phyloP scores from a whole-genome alignment of 805 yeast species.

The Blastobotrys muscicola region DNA sequence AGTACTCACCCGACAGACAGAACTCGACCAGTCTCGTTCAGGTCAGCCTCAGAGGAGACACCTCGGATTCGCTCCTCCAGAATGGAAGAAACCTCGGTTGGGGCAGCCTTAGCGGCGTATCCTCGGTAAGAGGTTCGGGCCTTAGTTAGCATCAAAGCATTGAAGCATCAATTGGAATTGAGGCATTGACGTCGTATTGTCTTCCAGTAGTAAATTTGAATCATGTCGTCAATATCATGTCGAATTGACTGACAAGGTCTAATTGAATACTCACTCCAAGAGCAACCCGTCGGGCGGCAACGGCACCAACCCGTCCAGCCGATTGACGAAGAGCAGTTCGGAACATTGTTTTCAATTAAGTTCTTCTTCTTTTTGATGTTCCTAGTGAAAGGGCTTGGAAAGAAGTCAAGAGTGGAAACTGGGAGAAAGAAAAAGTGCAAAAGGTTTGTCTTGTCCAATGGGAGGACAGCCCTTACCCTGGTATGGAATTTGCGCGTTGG shows the following conservation, averaged over 20 bases:
- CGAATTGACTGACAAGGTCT: neutral
- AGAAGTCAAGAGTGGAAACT: neutral
- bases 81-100: constrained; percentile 98
- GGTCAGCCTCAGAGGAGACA: constrained; percentile 92
- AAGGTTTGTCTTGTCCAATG: neutral
- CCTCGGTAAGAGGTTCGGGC: constrained; percentile 55
- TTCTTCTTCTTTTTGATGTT: constrained; percentile 4
- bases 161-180: neutral
- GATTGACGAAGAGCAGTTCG: constrained; percentile 34
- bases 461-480: too few relatives aligned
- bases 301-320: constrained; percentile 29
- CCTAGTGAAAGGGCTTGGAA: constrained; percentile 1
- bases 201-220: neutral
- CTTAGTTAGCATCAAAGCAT: constrained; percentile 7
- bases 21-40: constrained; percentile 99
- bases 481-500: too few relatives aligned
- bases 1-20: constrained; percentile 87
- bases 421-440: constrained; percentile 1
- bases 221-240: neutral
- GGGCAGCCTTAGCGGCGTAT: constrained; percentile 96
- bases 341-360: constrained; percentile 23
- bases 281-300: constrained; percentile 27
- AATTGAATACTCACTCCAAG: constrained; percentile 19
- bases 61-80: constrained; percentile 99
- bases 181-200: neutral